Evolutionary conservation across 2,329 filamentous ascomycete species (phyloP).

Genomic region (Phoma herbarum): DNA sequence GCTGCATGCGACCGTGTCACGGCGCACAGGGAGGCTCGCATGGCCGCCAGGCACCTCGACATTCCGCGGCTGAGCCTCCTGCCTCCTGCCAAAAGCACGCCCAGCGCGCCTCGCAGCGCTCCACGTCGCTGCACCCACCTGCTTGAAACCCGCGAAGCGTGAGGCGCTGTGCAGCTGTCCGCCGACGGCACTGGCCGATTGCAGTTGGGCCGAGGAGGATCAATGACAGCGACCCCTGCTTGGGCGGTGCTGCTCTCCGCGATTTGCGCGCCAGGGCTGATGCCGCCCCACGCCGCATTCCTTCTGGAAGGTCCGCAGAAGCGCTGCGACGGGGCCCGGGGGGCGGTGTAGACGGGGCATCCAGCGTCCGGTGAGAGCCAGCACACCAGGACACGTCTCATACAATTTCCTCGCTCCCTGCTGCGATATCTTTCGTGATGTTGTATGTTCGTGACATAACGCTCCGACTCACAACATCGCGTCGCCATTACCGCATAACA

Average conservation of each 20-base stretch:
- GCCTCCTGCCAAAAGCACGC: constrained; percentile 1
- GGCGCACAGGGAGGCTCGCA: constrained; percentile 7
- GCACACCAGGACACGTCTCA: background rate
- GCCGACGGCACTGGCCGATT: background rate
- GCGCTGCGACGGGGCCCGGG: constrained; percentile 1
- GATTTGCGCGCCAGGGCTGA: constrained; percentile 21
- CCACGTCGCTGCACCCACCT: constrained; percentile 14
- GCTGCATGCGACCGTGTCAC: constrained; percentile 20
- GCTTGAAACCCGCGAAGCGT: constrained; percentile 14
- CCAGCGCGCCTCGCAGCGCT: too few species aligned
- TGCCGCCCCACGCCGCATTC: constrained; percentile 23
- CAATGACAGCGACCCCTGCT: constrained; percentile 7
- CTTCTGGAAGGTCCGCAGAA: constrained; percentile 17
- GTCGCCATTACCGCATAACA: constrained; percentile 21
- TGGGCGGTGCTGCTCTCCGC: constrained; percentile 19
- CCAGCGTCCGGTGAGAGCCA: background rate
- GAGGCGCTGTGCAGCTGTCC: constrained; percentile 5
- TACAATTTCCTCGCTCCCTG: too few species aligned
- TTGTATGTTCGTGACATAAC: too few species aligned
- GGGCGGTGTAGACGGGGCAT: constrained; percentile 14
- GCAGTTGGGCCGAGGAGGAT: constrained; percentile 5
- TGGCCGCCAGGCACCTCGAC: constrained; percentile 24
- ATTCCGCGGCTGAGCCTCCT: constrained; percentile 6
- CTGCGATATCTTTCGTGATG: too few species aligned
- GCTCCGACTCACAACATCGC: too few species aligned